Base-by-base conservation (phyloP, 495 filamentous ascomycete species). In the Parmelia sp. region DNA sequence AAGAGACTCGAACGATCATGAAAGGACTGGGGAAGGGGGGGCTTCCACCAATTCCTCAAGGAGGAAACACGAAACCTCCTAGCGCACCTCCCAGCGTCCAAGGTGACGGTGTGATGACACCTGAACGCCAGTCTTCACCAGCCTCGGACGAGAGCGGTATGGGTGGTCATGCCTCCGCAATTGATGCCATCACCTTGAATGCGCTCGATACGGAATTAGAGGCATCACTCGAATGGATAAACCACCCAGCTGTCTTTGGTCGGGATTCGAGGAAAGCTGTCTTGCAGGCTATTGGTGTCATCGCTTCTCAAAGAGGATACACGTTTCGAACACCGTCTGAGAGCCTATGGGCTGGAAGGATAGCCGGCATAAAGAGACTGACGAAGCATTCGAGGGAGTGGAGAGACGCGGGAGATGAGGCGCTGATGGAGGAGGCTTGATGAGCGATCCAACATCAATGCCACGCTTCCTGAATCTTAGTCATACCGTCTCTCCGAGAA, bases 201-300 rank as follows among this genome's bases (percentile, higher is more conserved):
- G 95, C 95, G 7, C 84, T 99, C 21, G 94, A 97, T 71, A 85
- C 89, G 8, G 94, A 97, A 70, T 82, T 99, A 12, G 90, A 97
- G 71, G 80, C 90, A 14, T 87, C 88, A n/a, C 79, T 99, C n/a
- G 94, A 99, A 74, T 99, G 94, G 94, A 97, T 99, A 73, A 90
- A 88, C 69, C 95, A 99, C 71, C 95, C 94, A 9, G 93, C 93
- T 2, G 90, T 97, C 11, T 99, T 99, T 69, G 85, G 87, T 31
- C 86, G 94, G n/a, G 94, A 99, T 74, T 92, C 89, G 40, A 84
- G 94, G 69, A 99, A 99, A 76, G 90, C 92, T 17, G 93, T 99
- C 3, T 80, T 99, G 21, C 95, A 99, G 72, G 90, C 90, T 33
- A 97, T 99, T 66, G 94, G 94, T 42, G 91, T 97, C 56, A 96